Conservation (phyloP, 2,329 filamentous ascomycete species). For the Cladobotryum mycophilum region DNA sequence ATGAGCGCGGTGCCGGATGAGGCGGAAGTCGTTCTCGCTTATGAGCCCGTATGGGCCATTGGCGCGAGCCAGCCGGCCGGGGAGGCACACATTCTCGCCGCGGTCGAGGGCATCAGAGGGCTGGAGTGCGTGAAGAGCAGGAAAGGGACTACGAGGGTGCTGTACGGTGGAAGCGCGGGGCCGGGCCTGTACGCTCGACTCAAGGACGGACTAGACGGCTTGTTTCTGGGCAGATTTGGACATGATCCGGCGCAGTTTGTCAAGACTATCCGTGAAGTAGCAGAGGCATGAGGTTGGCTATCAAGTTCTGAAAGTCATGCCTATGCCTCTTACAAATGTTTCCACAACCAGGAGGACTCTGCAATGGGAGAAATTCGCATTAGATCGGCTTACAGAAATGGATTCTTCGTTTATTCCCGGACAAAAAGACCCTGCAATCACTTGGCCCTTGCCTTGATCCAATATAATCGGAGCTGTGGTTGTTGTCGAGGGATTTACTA, state of each 20-base stretch:
- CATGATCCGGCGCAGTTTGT: constrained; percentile 68
- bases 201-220: constrained; percentile 64
- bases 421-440: too few species aligned
- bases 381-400: too few species aligned
- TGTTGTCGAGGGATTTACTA: too few species aligned
- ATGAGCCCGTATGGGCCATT: constrained; percentile 88
- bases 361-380: too few species aligned
- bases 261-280: constrained; percentile 67
- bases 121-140: constrained; percentile 46
- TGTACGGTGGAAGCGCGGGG: constrained; percentile 80
- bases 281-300: constrained; percentile 29
- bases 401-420: too few species aligned
- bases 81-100: constrained; percentile 64
- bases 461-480: too few species aligned
- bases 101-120: constrained; percentile 57
- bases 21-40: constrained; percentile 69
- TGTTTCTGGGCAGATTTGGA: constrained; percentile 76
- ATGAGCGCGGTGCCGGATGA: constrained; percentile 53
- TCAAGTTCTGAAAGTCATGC: background rate
- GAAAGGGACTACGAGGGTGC: constrained; percentile 56
- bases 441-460: too few species aligned
- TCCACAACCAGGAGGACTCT: too few species aligned
- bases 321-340: too few species aligned
- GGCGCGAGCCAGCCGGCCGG: constrained; percentile 66
- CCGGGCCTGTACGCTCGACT: constrained; percentile 67